Evolutionary conservation across 768 basidiomycete genomes (phyloP).

Genomic region (Macrolepiota albuminosa): DNA sequence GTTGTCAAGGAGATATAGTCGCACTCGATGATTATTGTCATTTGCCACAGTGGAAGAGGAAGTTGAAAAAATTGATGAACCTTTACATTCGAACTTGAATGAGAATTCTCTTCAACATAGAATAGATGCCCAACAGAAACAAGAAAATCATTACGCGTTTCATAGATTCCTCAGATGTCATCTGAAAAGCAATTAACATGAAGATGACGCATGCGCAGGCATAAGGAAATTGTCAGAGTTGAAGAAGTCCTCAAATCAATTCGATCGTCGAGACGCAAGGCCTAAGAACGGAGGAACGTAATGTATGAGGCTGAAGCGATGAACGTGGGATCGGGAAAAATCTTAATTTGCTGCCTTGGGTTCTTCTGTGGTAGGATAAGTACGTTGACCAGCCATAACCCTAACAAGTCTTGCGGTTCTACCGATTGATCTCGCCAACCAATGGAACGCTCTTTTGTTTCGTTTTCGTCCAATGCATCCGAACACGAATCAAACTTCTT

Average conservation of each 20-base stretch:
- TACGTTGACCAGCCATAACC: neutral
- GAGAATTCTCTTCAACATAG: neutral
- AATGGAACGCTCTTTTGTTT: neutral
- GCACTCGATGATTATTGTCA: neutral
- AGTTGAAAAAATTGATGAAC: neutral
- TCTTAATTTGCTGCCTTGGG: neutral
- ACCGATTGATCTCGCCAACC: neutral
- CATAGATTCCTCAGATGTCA: neutral
- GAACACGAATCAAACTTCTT: neutral
- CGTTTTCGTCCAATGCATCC: neutral
- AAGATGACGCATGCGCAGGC: neutral
- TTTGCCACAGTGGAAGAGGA: neutral
- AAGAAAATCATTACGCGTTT: neutral
- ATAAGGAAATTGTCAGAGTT: neutral
- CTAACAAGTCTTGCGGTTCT: neutral
- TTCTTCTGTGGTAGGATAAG: neutral
- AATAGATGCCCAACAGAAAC: neutral
- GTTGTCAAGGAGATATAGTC: neutral
- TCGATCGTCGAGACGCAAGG: neutral
- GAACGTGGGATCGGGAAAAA: neutral
- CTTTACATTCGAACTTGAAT: neutral
- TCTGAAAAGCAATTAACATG: neutral
- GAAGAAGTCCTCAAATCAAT: neutral
- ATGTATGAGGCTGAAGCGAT: neutral
- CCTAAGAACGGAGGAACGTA: slow-evolving; percentile 2